Base-by-base conservation (phyloP, 148 eudicot species). In the Beta vulgaris region DNA sequence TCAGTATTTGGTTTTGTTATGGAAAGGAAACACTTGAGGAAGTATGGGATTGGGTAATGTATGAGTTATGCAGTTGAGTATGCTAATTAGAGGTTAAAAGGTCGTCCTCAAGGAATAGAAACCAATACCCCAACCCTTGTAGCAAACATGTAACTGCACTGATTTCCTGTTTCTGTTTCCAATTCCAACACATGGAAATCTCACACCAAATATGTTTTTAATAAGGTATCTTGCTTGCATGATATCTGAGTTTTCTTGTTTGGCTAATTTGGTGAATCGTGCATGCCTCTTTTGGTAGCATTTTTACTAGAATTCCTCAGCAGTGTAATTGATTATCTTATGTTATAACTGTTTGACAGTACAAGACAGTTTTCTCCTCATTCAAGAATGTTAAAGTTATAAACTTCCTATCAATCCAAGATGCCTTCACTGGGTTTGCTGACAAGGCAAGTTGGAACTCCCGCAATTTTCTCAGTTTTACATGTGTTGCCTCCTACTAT, bases 391-490 rank as follows among this genome's bases (percentile, higher is more conserved):
- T 90, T 72, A 95, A 95, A 87, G 90, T 95, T 74, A 86, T 95
- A 73, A 91, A 92, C 73, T 95, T 95, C 85, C 86, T 86, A 63
- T 83, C 97, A 49, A 85, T 95, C 87, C 89, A 86, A 82, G 93
- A 92, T 62, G 97, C 97, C 62, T 95, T 92, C 71, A 44, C 64
- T 28, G 97, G 97, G 32, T 95, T 92, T 81, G 69, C 86, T 6
- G 92, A 95, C 83, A 82, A 90, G 98, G 98, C 75, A 80, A 79
- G 86, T 79, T 66, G 9, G 19, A 23, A 55, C 1, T 43, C 3
- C 14, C 19, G 10, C 3, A 35, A 3, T 35, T 26, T 32, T 28
- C 35, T 32, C 28, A 3, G 42, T 28, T 40, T 13, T 21, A 43
- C 16, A 58, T 59, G 44, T 42, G 32, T 29, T 53, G 23, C 44